phyloP scores from a whole-genome alignment of 2,329 filamentous ascomycete species.

The Paracoccidioides brasiliensis region DNA sequence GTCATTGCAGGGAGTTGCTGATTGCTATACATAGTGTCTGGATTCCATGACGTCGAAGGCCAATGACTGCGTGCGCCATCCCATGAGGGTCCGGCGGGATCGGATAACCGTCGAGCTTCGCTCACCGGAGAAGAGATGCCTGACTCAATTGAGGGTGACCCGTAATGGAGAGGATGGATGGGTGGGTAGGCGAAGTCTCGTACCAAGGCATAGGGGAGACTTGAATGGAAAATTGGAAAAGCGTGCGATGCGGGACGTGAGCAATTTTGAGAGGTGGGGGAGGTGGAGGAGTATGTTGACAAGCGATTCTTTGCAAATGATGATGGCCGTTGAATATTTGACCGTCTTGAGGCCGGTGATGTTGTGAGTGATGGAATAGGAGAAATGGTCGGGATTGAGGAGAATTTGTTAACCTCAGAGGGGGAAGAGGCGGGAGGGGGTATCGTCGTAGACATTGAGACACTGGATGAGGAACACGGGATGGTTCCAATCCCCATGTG shows the following conservation, averaged over 20 bases:
- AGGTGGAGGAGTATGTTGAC: conserved; percentile 69
- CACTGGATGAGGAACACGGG: neutral
- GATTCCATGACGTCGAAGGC: conserved; percentile 37
- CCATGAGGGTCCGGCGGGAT: conserved; percentile 61
- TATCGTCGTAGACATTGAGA: conserved; percentile 22
- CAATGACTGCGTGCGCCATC: conserved; percentile 50
- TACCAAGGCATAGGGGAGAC: conserved; percentile 74
- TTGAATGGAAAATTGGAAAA: conserved; percentile 74
- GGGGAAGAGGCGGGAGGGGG: conserved; percentile 23
- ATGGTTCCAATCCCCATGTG: neutral
- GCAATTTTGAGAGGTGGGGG: conserved; percentile 41
- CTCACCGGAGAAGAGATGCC: conserved; percentile 74
- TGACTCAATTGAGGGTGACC: conserved; percentile 68
- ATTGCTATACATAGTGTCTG: conserved; percentile 42
- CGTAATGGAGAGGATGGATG: conserved; percentile 81
- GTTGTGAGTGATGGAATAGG: conserved; percentile 38
- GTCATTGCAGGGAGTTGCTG: conserved; percentile 70
- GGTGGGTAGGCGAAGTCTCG: conserved; percentile 89
- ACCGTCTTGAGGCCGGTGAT: conserved; percentile 41
- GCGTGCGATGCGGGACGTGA: conserved; percentile 72
- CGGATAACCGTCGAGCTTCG: conserved; percentile 68
- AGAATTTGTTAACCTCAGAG: conserved; percentile 17
- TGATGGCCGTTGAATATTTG: conserved; percentile 54
- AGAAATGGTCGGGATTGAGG: conserved; percentile 17
- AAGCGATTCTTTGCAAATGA: conserved; percentile 69